phyloP scores from a whole-genome alignment of 2,329 filamentous ascomycete species.

The Orbilia blumenaviensis region DNA sequence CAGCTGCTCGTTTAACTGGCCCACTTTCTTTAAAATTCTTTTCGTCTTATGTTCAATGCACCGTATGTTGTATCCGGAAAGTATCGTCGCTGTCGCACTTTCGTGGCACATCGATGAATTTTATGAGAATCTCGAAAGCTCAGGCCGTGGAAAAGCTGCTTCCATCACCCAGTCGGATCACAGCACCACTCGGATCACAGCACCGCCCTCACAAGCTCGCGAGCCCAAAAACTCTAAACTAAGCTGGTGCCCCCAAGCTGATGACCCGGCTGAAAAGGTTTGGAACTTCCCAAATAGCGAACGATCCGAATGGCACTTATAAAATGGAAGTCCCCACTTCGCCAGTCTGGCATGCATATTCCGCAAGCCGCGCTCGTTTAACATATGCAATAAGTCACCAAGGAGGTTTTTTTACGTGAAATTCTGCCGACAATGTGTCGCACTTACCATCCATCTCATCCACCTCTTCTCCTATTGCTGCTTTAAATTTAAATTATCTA shows the following conservation, averaged over 20 bases:
- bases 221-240: neutral
- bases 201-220: neutral
- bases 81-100: slow-evolving; percentile 1
- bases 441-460: neutral
- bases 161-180: slow-evolving; percentile 7
- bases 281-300: neutral
- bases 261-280: neutral
- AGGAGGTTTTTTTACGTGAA: neutral
- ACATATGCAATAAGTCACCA: neutral
- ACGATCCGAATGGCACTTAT: neutral
- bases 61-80: neutral
- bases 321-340: slow-evolving; percentile 10
- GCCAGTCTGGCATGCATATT: slow-evolving; percentile 22
- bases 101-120: neutral
- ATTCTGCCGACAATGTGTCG: neutral
- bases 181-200: slow-evolving; percentile 1
- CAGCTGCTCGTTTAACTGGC: neutral
- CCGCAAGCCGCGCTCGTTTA: slow-evolving; percentile 21
- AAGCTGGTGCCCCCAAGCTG: too few relatives aligned
- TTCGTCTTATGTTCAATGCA: neutral
- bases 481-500: neutral
- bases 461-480: neutral
- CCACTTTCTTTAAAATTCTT: slow-evolving; percentile 4
- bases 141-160: slow-evolving; percentile 1
- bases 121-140: neutral